Conservation (phyloP, 1,139 yeast genomes). For the Debaryomyces fabryi region DNA sequence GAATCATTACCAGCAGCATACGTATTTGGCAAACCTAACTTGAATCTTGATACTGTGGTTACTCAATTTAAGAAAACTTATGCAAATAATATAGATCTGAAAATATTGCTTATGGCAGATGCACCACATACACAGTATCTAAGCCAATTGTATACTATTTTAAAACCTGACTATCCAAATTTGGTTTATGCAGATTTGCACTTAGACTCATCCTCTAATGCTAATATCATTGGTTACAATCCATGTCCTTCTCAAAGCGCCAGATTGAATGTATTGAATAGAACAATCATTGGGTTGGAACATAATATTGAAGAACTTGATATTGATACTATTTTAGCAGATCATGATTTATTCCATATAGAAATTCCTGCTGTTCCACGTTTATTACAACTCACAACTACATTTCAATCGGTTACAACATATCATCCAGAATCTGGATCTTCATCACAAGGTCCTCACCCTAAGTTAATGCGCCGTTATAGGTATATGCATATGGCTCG, state of each 20-base stretch:
- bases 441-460: conserved; percentile 60
- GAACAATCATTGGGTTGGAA: conserved; percentile 25
- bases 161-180: conserved; percentile 42
- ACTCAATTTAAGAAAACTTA: conserved; percentile 42
- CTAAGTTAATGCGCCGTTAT: conserved; percentile 81
- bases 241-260: conserved; percentile 16
- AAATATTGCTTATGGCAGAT: conserved; percentile 67
- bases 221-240: conserved; percentile 46
- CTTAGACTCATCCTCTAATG: conserved; percentile 26
- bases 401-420: conserved; percentile 55
- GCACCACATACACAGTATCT: conserved; percentile 58
- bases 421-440: conserved; percentile 42
- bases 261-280: conserved; percentile 18
- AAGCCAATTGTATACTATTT: conserved; percentile 29
- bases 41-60: conserved; percentile 40
- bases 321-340: conserved; percentile 11
- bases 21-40: conserved; percentile 69
- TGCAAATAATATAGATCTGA: conserved; percentile 26
- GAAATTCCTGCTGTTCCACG: conserved; percentile 79
- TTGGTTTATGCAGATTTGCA: conserved; percentile 56
- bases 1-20: conserved; percentile 72
- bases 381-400: conserved; percentile 71
- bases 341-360: conserved; percentile 66
- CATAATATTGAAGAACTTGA: conserved; percentile 22
- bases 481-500: conserved; percentile 85